Conservation (phyloP, 495 filamentous ascomycete genomes). For the Aspergillus egyptiacus region DNA sequence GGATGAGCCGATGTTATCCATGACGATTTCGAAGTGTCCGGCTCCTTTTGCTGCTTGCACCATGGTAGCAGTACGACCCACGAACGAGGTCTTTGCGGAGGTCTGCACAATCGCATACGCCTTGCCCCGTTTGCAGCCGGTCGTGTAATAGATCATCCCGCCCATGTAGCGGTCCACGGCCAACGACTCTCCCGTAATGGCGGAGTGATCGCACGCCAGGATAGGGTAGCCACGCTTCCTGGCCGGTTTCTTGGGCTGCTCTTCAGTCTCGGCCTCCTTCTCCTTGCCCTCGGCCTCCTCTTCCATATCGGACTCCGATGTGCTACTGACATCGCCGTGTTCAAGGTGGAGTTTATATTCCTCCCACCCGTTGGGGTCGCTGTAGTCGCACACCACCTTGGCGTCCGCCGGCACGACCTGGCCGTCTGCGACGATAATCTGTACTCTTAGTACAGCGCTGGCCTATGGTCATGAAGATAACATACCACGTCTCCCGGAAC, state of each 20-base stretch:
- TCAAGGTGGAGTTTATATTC: slow-evolving; percentile 52
- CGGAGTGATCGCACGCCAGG: slow-evolving; percentile 63
- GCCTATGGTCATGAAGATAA: slow-evolving; percentile 3
- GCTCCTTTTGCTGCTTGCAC: slow-evolving; percentile 61
- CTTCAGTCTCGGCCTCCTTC: slow-evolving; percentile 6
- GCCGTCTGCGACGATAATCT: slow-evolving; percentile 63
- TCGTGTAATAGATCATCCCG: slow-evolving; percentile 63
- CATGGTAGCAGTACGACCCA: slow-evolving; percentile 62
- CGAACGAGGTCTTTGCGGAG: slow-evolving; percentile 60
- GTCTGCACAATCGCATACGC: slow-evolving; percentile 58
- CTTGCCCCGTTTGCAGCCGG: slow-evolving; percentile 69
- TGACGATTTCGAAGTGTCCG: slow-evolving; percentile 72
- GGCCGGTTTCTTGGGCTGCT: slow-evolving; percentile 13
- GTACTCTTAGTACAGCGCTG: slow-evolving; percentile 20
- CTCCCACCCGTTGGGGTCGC: slow-evolving; percentile 59
- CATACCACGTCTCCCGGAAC: slow-evolving; percentile 76
- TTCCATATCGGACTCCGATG: slow-evolving; percentile 47
- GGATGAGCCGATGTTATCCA: slow-evolving; percentile 68
- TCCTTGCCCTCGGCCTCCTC: slow-evolving; percentile 5
- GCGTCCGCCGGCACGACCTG: slow-evolving; percentile 65
- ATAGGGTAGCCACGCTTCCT: slow-evolving; percentile 48
- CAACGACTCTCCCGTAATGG: slow-evolving; percentile 68
- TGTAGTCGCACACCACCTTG: slow-evolving; percentile 66
- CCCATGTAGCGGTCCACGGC: slow-evolving; percentile 71
- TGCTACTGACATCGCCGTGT: slow-evolving; percentile 49